Conservation (phyloP, 2,329 filamentous ascomycete species). For the Pyricularia pennisetigena region DNA sequence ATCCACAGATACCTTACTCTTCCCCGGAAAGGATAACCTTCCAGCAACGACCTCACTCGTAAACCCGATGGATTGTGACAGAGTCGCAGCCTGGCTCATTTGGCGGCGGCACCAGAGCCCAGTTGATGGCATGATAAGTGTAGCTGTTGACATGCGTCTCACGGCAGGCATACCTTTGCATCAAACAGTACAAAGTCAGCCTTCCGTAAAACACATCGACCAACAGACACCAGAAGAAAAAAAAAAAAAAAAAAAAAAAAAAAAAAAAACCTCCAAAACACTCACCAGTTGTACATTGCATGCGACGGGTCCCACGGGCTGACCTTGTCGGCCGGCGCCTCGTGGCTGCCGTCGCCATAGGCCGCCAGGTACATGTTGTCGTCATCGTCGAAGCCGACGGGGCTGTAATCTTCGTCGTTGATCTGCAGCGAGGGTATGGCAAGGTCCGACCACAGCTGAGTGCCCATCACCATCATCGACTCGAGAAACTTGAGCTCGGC, state of each 20-base stretch:
- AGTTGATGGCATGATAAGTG: constrained; percentile 23
- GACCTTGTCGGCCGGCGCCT: constrained; percentile 12
- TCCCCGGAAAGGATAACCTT: background rate
- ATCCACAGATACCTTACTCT: background rate
- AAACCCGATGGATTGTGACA: constrained; percentile 16
- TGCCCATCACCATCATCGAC: constrained; percentile 15
- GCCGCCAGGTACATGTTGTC: constrained; percentile 17
- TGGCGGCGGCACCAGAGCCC: constrained; percentile 17
- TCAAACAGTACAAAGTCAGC: background rate
- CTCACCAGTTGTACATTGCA: constrained; percentile 21
- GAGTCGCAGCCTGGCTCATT: constrained; percentile 24
- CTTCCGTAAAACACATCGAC: background rate
- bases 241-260: no score
- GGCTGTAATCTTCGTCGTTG: background rate
- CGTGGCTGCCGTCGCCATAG: constrained; percentile 19
- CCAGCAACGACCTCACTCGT: background rate
- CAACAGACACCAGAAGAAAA: no score
- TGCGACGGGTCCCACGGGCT: constrained; percentile 5
- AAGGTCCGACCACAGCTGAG: constrained; percentile 18
- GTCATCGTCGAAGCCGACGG: constrained; percentile 19
- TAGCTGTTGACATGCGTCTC: constrained; percentile 19
- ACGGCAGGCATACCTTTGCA: constrained; percentile 17
- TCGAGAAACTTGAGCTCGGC: constrained; percentile 8
- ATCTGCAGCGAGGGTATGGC: constrained; percentile 19
- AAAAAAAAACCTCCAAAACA: background rate